phyloP scores from a whole-genome alignment of 768 basidiomycete species.

The Mycena floridula region DNA sequence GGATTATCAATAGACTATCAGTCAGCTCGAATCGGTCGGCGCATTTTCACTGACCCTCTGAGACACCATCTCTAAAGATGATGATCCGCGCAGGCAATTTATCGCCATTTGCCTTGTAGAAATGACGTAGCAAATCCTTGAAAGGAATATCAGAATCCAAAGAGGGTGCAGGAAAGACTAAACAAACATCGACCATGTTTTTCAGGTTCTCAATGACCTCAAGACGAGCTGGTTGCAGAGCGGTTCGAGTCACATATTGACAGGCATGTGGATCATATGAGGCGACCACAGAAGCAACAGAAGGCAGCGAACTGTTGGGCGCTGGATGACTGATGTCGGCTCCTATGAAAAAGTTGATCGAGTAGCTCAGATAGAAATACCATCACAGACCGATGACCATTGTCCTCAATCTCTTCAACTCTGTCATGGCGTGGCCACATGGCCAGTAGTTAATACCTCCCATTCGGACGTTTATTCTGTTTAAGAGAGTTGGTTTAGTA shows the following conservation, averaged over 20 bases:
- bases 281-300: slow-evolving; percentile 36
- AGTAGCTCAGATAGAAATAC: not conserved
- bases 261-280: slow-evolving; percentile 46
- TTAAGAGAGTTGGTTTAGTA: slow-evolving; percentile 1
- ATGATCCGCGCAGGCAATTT: slow-evolving; percentile 13
- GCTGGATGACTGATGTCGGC: slow-evolving; percentile 24
- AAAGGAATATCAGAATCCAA: not conserved
- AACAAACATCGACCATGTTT: slow-evolving; percentile 46
- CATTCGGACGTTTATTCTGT: slow-evolving; percentile 61
- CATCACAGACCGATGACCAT: slow-evolving; percentile 44
- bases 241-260: slow-evolving; percentile 49
- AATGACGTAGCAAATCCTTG: too few relatives aligned
- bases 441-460: slow-evolving; percentile 62
- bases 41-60: too few relatives aligned
- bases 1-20: too few relatives aligned
- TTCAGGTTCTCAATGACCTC: slow-evolving; percentile 57
- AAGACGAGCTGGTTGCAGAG: slow-evolving; percentile 40
- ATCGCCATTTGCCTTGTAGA: not conserved
- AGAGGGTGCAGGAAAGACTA: not conserved
- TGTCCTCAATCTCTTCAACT: slow-evolving; percentile 37
- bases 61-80: slow-evolving; percentile 26
- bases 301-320: slow-evolving; percentile 18
- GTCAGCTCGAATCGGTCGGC: too few relatives aligned
- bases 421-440: slow-evolving; percentile 25
- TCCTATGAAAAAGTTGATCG: slow-evolving; percentile 8